Conservation (phyloP, 371 early-diverging fungal species). For the Mortierella sp. region DNA sequence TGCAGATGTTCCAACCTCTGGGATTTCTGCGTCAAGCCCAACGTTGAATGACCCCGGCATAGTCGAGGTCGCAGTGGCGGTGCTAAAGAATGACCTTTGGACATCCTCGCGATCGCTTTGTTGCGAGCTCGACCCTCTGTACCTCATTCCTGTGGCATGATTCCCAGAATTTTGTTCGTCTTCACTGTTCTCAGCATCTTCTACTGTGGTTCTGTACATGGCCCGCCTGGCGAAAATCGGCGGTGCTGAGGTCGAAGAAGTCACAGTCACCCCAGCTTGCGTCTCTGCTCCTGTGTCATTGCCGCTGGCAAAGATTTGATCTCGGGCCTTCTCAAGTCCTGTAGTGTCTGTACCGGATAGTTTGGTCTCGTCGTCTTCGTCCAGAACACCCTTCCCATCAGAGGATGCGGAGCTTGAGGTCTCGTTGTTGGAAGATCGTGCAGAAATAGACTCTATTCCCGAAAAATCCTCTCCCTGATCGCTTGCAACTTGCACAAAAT, state of each 20-base stretch:
- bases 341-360: not conserved
- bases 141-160: slow-evolving; percentile 8
- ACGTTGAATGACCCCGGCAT: slow-evolving; percentile 50
- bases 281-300: not conserved
- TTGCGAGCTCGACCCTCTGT: slow-evolving; percentile 8
- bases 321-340: not conserved
- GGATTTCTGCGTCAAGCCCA: slow-evolving; percentile 32
- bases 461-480: slow-evolving; percentile 35
- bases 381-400: slow-evolving; percentile 3
- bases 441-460: slow-evolving; percentile 14
- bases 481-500: slow-evolving; percentile 39
- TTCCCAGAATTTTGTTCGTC: slow-evolving; percentile 15
- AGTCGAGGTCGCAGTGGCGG: slow-evolving; percentile 2
- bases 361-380: not conserved
- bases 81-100: slow-evolving; percentile 16
- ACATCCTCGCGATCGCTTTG: slow-evolving; percentile 5
- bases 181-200: slow-evolving; percentile 30
- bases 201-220: slow-evolving; percentile 48
- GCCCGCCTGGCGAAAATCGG: not conserved
- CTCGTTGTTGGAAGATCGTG: slow-evolving; percentile 7
- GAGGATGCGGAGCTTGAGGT: slow-evolving; percentile 12
- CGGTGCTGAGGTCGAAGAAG: not conserved
- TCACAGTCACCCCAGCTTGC: not conserved
- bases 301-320: not conserved
- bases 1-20: not conserved